A percentile compares a stretch with the other conserved stretches of the same genome.
These are phyloP conservation scores for Populus trichocarpa DNA, from an alignment of 441 rosid species.

Conservation along the genomic window DNA sequence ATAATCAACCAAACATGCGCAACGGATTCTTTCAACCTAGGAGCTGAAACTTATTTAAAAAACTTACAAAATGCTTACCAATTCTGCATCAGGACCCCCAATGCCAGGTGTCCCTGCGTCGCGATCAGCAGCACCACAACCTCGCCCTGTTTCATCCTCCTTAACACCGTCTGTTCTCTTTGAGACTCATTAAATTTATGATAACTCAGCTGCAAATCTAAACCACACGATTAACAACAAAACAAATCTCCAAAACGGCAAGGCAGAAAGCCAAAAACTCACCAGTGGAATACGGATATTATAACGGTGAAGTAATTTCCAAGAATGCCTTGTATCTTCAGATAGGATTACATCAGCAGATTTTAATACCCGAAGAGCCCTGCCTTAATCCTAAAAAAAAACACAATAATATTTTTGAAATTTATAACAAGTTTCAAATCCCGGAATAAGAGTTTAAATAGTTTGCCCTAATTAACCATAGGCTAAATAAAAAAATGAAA, in stretches of 20 bases:
- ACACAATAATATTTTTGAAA: background rate
- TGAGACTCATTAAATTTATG: slow-evolving; percentile 89
- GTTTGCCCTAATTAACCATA: background rate
- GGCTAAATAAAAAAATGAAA: background rate
- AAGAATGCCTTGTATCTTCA: slow-evolving; percentile 88
- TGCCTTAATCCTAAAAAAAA: slow-evolving; percentile 10
- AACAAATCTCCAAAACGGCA: background rate
- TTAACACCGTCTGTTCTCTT: slow-evolving; percentile 62
- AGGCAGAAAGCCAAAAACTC: slow-evolving; percentile 21
- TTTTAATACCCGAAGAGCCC: slow-evolving; percentile 83
- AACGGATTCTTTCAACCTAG: background rate
- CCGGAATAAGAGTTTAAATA: background rate
- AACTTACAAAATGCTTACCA: slow-evolving; percentile 42
- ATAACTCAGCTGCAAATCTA: slow-evolving; percentile 84
- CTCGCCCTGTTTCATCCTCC: slow-evolving; percentile 72
- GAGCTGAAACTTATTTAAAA: too few species aligned
- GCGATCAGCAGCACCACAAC: slow-evolving; percentile 66
- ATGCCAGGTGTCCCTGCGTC: slow-evolving; percentile 92
- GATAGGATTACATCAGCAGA: slow-evolving; percentile 80
- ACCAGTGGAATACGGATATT: slow-evolving; percentile 75
- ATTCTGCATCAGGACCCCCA: slow-evolving; percentile 81
- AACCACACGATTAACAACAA: slow-evolving; percentile 34
- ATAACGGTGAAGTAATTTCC: slow-evolving; percentile 75
- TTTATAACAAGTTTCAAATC: background rate
- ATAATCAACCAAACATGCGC: background rate